Percentiles rank a stretch among this genome's conserved stretches.
phyloP scores from a whole-genome alignment of 805 yeast genomes.

The Hemisphaericaspora nanyangensis region DNA sequence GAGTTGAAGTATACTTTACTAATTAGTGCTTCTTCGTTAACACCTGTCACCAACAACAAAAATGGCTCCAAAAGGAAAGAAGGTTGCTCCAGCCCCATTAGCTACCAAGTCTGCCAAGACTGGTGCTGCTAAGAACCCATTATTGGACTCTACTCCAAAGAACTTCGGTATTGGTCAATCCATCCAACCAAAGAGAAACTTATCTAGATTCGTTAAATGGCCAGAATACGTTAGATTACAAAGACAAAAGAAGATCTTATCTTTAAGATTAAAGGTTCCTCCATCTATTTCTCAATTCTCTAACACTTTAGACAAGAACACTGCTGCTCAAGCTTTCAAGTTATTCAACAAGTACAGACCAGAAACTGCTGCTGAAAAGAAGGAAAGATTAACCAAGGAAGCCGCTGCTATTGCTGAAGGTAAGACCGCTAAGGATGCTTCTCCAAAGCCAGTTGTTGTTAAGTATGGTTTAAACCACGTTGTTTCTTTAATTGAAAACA shows the following conservation, averaged over 20 bases:
- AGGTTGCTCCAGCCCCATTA: slow-evolving; percentile 98
- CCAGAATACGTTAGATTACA: slow-evolving; percentile 97
- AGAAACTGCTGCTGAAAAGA: slow-evolving; percentile 95
- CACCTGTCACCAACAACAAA: slow-evolving; percentile 9
- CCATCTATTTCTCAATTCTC: slow-evolving; percentile 98
- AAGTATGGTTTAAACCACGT: slow-evolving; percentile 99
- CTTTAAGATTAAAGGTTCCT: slow-evolving; percentile 97
- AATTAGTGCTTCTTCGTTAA: background rate
- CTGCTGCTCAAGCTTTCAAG: slow-evolving; percentile 96
- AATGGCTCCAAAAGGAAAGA: slow-evolving; percentile 53
- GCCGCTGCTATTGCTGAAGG: slow-evolving; percentile 99
- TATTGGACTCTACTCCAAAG: slow-evolving; percentile 85
- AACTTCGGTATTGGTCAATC: slow-evolving; percentile 96
- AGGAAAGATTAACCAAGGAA: slow-evolving; percentile 97
- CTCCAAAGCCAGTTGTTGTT: slow-evolving; percentile 94
- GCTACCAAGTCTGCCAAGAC: slow-evolving; percentile 57
- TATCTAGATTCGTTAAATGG: slow-evolving; percentile 97
- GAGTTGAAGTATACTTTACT: background rate
- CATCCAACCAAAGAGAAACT: slow-evolving; percentile 93
- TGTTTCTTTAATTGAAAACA: slow-evolving; percentile 95
- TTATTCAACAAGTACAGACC: slow-evolving; percentile 99
- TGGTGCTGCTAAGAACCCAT: slow-evolving; percentile 63
- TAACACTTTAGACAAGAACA: slow-evolving; percentile 95
- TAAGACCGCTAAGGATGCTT: slow-evolving; percentile 93
- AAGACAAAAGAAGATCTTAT: slow-evolving; percentile 97